Conservation (phyloP, 495 filamentous ascomycete species). For the Haplographium delicatum region DNA sequence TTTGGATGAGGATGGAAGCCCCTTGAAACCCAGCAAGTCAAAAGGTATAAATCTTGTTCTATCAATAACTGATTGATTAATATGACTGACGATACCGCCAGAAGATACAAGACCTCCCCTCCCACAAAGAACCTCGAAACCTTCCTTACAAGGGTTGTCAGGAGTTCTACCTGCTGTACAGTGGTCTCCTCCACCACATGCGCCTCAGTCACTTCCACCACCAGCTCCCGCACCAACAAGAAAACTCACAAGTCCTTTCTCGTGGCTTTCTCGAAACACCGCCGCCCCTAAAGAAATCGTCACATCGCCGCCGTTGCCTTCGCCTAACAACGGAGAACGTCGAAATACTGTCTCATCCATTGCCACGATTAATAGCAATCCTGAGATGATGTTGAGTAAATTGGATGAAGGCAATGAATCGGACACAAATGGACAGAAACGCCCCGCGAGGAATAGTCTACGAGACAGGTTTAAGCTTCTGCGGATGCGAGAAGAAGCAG, state of each 20-base stretch:
- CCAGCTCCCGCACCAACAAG: conserved; percentile 40
- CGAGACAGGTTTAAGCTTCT: conserved; percentile 83
- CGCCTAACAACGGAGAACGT: conserved; percentile 34
- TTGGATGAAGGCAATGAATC: conserved; percentile 62
- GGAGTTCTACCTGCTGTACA: conserved; percentile 46
- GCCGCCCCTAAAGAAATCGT: conserved; percentile 54
- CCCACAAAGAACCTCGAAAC: conserved; percentile 12
- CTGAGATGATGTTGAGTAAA: conserved; percentile 64
- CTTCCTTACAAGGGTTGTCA: conserved; percentile 41
- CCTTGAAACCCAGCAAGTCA: conserved; percentile 31
- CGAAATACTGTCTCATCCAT: conserved; percentile 73
- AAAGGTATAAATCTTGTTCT: conserved; percentile 5
- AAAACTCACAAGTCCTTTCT: conserved; percentile 75
- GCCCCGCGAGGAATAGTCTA: conserved; percentile 60
- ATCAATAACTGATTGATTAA: neutral
- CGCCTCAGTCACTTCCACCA: conserved; percentile 7
- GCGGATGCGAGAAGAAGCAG: conserved; percentile 73
- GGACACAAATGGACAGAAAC: conserved; percentile 39
- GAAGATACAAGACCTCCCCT: conserved; percentile 14
- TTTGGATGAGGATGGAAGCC: conserved; percentile 49
- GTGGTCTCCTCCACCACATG: conserved; percentile 42
- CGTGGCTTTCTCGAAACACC: conserved; percentile 77
- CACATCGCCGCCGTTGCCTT: conserved; percentile 38
- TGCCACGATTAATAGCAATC: conserved; percentile 66
- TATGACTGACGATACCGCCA: conserved; percentile 23